Base-by-base conservation (phyloP, 257 asterid species). In the Solanum pimpinellifolium region DNA sequence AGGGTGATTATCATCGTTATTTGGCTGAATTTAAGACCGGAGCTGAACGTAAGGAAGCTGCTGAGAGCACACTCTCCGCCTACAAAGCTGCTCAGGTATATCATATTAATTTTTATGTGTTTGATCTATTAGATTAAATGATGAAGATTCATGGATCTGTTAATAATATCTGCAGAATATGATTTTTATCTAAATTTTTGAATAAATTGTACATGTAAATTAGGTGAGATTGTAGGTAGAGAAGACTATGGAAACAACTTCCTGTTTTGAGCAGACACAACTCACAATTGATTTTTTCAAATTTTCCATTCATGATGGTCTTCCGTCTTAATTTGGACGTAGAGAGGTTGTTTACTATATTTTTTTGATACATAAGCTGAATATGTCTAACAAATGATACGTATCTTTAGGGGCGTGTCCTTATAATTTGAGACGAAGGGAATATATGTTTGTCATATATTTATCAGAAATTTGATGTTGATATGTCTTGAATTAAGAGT, bases 1-100 rank as follows among this genome's bases (percentile, higher is more conserved):
- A 84, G 83, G 91, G 89, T 21, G 91, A 89, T 75, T 84, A 84
- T 52, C 83, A 87, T 33, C 83, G 91, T 59, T 89, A 89, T 68
- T 81, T 87, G 77, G 91, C 91, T 76, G 91, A 89, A 65, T 75
- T 89, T 52, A 89, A 68, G 86, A 80, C 86, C n/a, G 88, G 85
- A 2, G 76, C 83, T 39, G 91, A 89, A 42, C 74, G 89, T 25
- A 86, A 56, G 41, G 86, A 84, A 84, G 91, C 87, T n/a, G 87
- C 89, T 59, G 91, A 89, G 81, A 87, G 84, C 52, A 87, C 91
- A 35, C 87, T 84, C 74, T 35, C 75, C 1, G 89, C 91, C n/a
- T 89, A 89, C 82, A 84, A 89, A 77, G 75, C 89, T 2, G 91
- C 91, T 27, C 89, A 87, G 91, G 91, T 89, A 81, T 44, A 20